These are phyloP conservation scores for Globisporangium heterothallicum DNA, from an alignment of 352 stramenopile species.

Conservation along the genomic window DNA sequence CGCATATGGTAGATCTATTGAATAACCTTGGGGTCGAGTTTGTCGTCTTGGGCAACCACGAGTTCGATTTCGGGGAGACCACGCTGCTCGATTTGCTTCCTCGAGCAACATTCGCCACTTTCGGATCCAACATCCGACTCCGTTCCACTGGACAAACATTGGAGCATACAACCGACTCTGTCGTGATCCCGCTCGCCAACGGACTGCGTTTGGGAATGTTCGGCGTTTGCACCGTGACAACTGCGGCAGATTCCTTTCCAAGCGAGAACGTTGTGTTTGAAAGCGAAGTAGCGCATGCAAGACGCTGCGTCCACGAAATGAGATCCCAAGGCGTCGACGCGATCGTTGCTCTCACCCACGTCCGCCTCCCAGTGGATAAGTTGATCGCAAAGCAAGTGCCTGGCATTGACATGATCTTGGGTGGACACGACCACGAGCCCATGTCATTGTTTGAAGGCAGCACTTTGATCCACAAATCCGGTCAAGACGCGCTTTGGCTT, in stretches of 20 bases:
- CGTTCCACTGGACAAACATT: slow-evolving; percentile 24
- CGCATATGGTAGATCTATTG: slow-evolving; percentile 62
- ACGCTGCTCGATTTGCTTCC: slow-evolving; percentile 31
- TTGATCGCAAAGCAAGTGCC: slow-evolving; percentile 44
- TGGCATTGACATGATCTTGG: slow-evolving; percentile 79
- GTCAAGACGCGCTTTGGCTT: slow-evolving; percentile 79
- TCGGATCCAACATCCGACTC: slow-evolving; percentile 58
- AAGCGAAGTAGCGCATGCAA: slow-evolving; percentile 34
- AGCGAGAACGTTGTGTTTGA: slow-evolving; percentile 47
- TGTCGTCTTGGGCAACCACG: slow-evolving; percentile 75
- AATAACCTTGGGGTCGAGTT: slow-evolving; percentile 48
- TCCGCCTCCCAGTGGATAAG: slow-evolving; percentile 59
- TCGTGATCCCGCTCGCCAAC: slow-evolving; percentile 28
- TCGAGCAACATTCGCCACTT: slow-evolving; percentile 36
- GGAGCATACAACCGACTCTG: slow-evolving; percentile 30
- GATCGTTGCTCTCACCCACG: slow-evolving; percentile 79
- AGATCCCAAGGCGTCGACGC: slow-evolving; percentile 42
- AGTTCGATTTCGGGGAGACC: slow-evolving; percentile 64
- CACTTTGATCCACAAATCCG: slow-evolving; percentile 84
- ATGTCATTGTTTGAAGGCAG: slow-evolving; percentile 46
- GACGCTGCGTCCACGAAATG: slow-evolving; percentile 52
- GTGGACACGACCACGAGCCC: slow-evolving; percentile 87
- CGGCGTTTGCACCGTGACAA: slow-evolving; percentile 51
- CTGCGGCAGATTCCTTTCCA: slow-evolving; percentile 42
- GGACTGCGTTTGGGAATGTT: slow-evolving; percentile 47